Conservation (phyloP, 2,329 filamentous ascomycete species). For the Apiospora malaysiana region DNA sequence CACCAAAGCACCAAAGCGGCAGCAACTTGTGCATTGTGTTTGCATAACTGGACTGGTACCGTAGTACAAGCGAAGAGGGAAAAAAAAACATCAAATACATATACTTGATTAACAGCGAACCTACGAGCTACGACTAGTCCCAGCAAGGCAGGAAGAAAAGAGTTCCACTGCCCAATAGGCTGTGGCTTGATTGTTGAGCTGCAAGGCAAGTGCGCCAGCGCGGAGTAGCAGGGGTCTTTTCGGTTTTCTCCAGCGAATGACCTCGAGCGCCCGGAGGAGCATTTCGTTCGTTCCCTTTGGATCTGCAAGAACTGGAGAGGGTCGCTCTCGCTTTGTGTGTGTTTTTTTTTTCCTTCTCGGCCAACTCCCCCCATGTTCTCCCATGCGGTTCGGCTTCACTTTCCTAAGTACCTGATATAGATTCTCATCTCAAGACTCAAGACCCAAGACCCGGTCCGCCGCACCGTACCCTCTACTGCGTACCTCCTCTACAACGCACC, state of each 20-base stretch:
- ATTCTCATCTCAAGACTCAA: background rate
- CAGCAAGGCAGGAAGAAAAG: constrained; percentile 7
- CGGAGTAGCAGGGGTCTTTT: constrained; percentile 25
- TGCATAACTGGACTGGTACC: background rate
- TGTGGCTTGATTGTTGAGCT: constrained; percentile 24
- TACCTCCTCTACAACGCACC: background rate
- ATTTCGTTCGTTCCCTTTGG: constrained; percentile 28
- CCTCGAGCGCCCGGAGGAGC: constrained; percentile 24
- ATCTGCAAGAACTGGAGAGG: constrained; percentile 18
- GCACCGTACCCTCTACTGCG: background rate
- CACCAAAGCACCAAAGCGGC: background rate
- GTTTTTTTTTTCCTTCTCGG: background rate
- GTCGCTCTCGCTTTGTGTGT: constrained; percentile 16
- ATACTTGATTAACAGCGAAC: background rate
- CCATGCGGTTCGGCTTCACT: background rate
- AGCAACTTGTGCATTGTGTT: too few relatives aligned
- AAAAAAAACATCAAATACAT: background rate
- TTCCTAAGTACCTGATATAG: background rate
- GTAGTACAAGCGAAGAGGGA: background rate
- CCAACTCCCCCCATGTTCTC: constrained; percentile 5
- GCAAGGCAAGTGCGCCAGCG: constrained; percentile 20
- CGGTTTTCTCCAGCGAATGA: constrained; percentile 34
- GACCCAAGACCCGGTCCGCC: constrained; percentile 1
- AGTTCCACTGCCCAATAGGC: constrained; percentile 9
- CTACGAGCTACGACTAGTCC: background rate